Evolutionary conservation across 768 basidiomycete species (phyloP), one percentile per base, ranked within the genome.

Genomic region (Tremella yokohamensis): DNA sequence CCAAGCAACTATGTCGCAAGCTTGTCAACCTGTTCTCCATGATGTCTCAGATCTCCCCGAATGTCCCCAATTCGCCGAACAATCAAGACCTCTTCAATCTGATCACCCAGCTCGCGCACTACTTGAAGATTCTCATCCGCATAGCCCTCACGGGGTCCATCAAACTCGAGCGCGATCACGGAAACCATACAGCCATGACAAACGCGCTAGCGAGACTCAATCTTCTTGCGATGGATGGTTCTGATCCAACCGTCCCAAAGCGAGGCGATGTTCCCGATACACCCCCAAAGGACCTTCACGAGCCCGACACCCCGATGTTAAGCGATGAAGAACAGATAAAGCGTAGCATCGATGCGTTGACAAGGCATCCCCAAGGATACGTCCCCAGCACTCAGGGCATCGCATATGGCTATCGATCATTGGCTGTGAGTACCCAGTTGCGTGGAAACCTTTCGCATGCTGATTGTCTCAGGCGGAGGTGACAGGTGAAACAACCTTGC

Each of bases 41-140:
- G 38, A 81, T 99, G 48, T 97, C 94, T 7, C 91, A 93, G 76
- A 93, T 98, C 86, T 61, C 65, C 3, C 62, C 68, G 4, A 45
- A 48, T 18, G 63, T 58, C n/a, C 50, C 58, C 8, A 38, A 56
- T 20, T 40, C 59, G n/a, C 67, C 66, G 9, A 66, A 72, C 50
- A 97, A 93, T 16, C 90, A 97, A 77, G 96, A 98, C 68, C 81
- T 99, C 12, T 85, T 98, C 37, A 91, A 93, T 16, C 85, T 99
- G 49, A 96, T 99, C 62, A 99, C 96, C 0, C 94, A 96, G n/a
- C 82, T 99, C 37, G 96, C 96, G 4, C 96, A 99, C 78, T 98
- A 99, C 78, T 86, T 99, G 73, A 99, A 99, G 81, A 98, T 99
- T 78, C 85, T 99, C 54, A 99, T 99, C 63, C 88, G 96, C 51